Base-by-base conservation (phyloP, 2,329 filamentous ascomycete species). In the Helminthosporium solani region DNA sequence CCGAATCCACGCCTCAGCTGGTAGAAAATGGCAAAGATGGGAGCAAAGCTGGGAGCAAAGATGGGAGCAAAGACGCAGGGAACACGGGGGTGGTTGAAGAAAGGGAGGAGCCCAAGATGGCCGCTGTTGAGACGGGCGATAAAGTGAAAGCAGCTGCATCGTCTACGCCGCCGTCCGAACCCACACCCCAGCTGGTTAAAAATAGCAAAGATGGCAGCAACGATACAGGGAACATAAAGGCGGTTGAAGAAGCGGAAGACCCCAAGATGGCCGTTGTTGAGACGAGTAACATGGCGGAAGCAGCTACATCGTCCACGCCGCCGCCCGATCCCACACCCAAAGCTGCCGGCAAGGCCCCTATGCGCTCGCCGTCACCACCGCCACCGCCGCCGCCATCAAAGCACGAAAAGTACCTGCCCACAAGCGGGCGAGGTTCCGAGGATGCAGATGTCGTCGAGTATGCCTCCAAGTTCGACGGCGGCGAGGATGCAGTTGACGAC, bases 361-460 rank as follows among this genome's bases (percentile, higher is more conserved):
- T 68, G 3, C 58, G 54, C 23, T 70, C 68, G 30, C 65, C 66
- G 0, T 65, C 66, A 2, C 75, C 76, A 23, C 77, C 77, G 37
- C 71, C 75, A 3, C 77, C 71, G 3, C 75, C 77, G 2, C 71
- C 71, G 3, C 75, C 77, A 2, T 70, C 74, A 2, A 78, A 78
- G 57, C 77, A 81, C 56, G 72, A 77, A 39, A 66, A 70, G 28
- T 83, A 81, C 61, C 67, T 78, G 16, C 74, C 50, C 4, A 58
- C 61, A 0, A 61, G 8, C 60, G 48, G 61, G 53, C 70, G 70
- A 47, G 70, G 70, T 35, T 66, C 64, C 7, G 67, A 69, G 41
- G 60, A 66, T 40, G 60, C 58, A 12, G 68, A 63, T 12, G 64
- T 56, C n/a, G 59, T 59, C 28, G 60, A 57, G 36, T 64, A 68